A percentile compares a stretch with the other conserved stretches of the same genome.
Evolutionary conservation across 2,329 filamentous ascomycete genomes (phyloP).

Genomic region (Colletotrichum truncatum): DNA sequence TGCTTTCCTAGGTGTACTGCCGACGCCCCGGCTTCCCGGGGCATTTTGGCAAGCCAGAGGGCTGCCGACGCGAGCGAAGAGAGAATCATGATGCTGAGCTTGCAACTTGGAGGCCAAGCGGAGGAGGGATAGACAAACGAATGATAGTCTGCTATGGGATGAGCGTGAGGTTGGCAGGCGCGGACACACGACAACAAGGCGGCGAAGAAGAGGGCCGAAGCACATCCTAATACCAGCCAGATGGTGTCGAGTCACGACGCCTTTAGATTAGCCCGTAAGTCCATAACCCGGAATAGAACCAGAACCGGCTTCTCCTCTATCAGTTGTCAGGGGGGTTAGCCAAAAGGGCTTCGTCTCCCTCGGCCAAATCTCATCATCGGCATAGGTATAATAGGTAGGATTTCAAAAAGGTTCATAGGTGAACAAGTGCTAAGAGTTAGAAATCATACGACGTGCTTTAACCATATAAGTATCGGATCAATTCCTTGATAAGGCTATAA

Average conservation of each 20-base stretch:
- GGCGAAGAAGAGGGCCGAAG: background rate
- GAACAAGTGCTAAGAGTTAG: background rate
- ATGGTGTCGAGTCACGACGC: background rate
- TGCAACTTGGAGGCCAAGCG: background rate
- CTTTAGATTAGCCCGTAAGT: background rate
- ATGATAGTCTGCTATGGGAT: conserved; percentile 4
- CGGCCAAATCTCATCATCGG: background rate
- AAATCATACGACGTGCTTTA: background rate
- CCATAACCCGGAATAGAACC: background rate
- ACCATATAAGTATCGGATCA: background rate
- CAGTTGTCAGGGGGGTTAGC: background rate
- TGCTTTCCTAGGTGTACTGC: conserved; percentile 5
- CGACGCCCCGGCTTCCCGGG: background rate
- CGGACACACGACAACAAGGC: background rate
- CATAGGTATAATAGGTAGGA: background rate
- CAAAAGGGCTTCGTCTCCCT: background rate
- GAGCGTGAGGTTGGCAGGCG: background rate
- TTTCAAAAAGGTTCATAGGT: background rate
- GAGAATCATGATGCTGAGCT: conserved; percentile 8
- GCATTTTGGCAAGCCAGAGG: conserved; percentile 2
- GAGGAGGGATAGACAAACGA: conserved; percentile 2
- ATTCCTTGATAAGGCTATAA: background rate
- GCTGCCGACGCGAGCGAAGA: conserved; percentile 4
- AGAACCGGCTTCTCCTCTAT: background rate
- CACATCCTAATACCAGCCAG: background rate